Conservation (phyloP, 108 stramenopile species). For the Poteriospumella lacustris region DNA sequence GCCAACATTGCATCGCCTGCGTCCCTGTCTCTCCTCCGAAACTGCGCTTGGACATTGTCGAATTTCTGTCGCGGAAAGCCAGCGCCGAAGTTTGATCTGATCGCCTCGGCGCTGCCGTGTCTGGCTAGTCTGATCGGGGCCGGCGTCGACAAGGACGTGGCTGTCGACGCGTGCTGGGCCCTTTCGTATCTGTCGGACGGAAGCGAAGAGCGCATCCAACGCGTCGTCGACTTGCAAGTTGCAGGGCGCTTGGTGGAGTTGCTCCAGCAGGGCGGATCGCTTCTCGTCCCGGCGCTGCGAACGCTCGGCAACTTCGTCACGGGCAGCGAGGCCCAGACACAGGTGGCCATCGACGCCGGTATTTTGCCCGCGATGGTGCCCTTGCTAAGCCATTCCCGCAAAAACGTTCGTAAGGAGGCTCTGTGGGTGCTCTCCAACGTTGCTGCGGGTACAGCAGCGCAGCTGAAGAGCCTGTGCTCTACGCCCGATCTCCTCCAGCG, state of each 20-base stretch:
- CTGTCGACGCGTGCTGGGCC: slow-evolving; percentile 76
- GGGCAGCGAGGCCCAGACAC: slow-evolving; percentile 76
- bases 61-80: slow-evolving; percentile 92
- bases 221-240: slow-evolving; percentile 58
- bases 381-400: slow-evolving; percentile 50
- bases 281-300: slow-evolving; percentile 71
- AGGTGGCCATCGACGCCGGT: slow-evolving; percentile 32
- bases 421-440: slow-evolving; percentile 85
- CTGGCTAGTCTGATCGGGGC: slow-evolving; percentile 45
- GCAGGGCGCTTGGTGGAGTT: slow-evolving; percentile 50
- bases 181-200: slow-evolving; percentile 81
- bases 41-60: slow-evolving; percentile 79
- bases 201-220: slow-evolving; percentile 66
- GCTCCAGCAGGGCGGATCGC: slow-evolving; percentile 41
- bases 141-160: slow-evolving; percentile 39
- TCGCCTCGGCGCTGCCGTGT: slow-evolving; percentile 59
- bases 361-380: neutral
- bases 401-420: slow-evolving; percentile 74
- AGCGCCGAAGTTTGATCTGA: slow-evolving; percentile 48
- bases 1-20: slow-evolving; percentile 69
- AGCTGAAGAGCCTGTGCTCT: slow-evolving; percentile 54
- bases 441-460: slow-evolving; percentile 74
- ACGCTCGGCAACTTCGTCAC: slow-evolving; percentile 86
- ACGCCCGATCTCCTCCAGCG: slow-evolving; percentile 42
- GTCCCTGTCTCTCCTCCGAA: slow-evolving; percentile 61